Conservation (phyloP, 805 yeast genomes). For the Zygotorulaspora sp. region DNA sequence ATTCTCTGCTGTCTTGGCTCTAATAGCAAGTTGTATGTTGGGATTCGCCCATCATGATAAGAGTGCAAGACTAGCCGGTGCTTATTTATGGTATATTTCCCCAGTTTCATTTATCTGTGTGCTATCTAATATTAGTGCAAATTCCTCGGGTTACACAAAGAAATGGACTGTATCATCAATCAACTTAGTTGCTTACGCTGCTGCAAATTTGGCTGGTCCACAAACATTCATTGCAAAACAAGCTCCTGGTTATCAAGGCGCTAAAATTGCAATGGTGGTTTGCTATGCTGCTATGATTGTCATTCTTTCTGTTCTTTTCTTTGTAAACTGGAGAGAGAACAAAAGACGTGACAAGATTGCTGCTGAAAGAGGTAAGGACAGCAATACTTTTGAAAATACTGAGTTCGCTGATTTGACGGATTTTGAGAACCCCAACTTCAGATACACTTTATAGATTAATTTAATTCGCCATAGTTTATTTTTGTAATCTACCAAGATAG, state of each 20-base stretch:
- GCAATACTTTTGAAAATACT: constrained; percentile 11
- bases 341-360: constrained; percentile 38
- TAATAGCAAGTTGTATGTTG: constrained; percentile 40
- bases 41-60: constrained; percentile 38
- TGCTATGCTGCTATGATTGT: constrained; percentile 42
- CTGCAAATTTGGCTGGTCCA: constrained; percentile 69
- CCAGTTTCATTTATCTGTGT: constrained; percentile 38
- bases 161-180: constrained; percentile 56
- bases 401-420: constrained; percentile 43
- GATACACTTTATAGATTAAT: constrained; percentile 34
- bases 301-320: constrained; percentile 31
- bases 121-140: constrained; percentile 38
- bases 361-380: constrained; percentile 23
- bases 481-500: too few relatives aligned
- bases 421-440: constrained; percentile 40
- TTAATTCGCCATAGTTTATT: too few relatives aligned
- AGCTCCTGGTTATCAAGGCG: constrained; percentile 57
- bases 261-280: constrained; percentile 49
- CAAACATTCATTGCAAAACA: constrained; percentile 56
- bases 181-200: constrained; percentile 59
- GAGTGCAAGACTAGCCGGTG: constrained; percentile 40
- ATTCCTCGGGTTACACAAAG: constrained; percentile 74
- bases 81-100: constrained; percentile 35
- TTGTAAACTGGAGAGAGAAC: constrained; percentile 39
- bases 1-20: constrained; percentile 30